phyloP scores from a whole-genome alignment of 352 stramenopile species.

The Stramenopiles sp. region DNA sequence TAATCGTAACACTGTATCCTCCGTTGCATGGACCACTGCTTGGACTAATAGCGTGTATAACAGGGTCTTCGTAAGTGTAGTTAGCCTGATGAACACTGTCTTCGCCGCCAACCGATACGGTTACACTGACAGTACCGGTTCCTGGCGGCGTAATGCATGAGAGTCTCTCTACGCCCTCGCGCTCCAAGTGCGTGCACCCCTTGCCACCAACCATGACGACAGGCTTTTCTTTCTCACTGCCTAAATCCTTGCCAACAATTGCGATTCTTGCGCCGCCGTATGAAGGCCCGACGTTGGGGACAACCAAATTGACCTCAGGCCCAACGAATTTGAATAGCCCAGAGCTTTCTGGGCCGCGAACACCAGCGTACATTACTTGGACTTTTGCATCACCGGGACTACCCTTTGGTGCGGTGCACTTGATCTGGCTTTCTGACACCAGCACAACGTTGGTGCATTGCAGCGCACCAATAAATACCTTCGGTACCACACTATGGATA shows the following conservation, averaged over 20 bases:
- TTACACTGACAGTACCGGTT: not conserved
- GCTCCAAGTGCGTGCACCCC: not conserved
- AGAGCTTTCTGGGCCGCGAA: too few species aligned
- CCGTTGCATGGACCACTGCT: not conserved
- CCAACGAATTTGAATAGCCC: too few species aligned
- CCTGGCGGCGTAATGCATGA: not conserved
- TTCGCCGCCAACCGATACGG: not conserved
- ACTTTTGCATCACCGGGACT: not conserved
- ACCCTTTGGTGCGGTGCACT: not conserved
- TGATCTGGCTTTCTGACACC: not conserved
- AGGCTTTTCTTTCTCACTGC: not conserved
- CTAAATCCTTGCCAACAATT: not conserved
- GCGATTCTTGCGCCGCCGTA: not conserved
- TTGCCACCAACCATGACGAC: not conserved
- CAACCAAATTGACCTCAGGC: not conserved
- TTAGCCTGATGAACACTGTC: not conserved
- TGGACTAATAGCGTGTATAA: not conserved
- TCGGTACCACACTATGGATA: not conserved
- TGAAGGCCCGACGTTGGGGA: not conserved
- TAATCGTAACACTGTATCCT: not conserved
- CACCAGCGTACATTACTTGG: not conserved
- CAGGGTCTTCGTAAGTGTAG: not conserved
- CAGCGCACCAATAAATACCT: not conserved
- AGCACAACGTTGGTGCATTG: not conserved
- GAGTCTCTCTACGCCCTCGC: not conserved